Evolutionary conservation across 1,139 yeast species (phyloP), one percentile per base, ranked within the genome.

Genomic region (Geotrichum siamense): DNA sequence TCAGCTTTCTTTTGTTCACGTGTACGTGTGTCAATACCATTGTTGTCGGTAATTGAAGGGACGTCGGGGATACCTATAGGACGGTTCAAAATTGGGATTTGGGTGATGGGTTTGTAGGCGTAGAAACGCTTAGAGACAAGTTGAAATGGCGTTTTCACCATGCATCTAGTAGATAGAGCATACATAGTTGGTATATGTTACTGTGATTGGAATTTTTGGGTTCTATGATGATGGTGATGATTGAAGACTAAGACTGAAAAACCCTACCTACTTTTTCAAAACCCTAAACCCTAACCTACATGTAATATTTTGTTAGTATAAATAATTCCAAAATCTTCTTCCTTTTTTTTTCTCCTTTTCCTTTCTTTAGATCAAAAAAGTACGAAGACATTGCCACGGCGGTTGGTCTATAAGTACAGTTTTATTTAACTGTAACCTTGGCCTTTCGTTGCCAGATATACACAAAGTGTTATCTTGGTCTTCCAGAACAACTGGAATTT

Each of bases 1-100:
- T 74, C 79, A 25, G 60, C 64, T 44, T 68, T 63, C 45, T 62
- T 61, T 50, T 70, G 67, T 27, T 54, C 56, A 13, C 65, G 49
- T 1, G 69, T 56, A 40, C 71, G 62, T 19, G 47, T 49, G 42
- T 69, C 71, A 3, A 52, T 45, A 5, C 67, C 67, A 19, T 55
- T 53, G 48, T 67, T 68, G 43, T 68, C 71, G 1, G 56, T 47
- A 1, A 54, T 54, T 10, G 48, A 48, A 20, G 79, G 79, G 19
- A 67, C 61, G 1, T 50, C 49, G 4, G 44, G 39, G 22, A 67
- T 53, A 1, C 81, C 81, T 32, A 75, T 63, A 6, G 80, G 79
- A 44, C 64, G 63, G 20, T 55, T 55, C 29, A 75, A 55, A 23
- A 63, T 61, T 21, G 59, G 55, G 2, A 70, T 68, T 2, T 59